phyloP scores from a whole-genome alignment of 176 grass and related monocot species.

The Bonia amplexicaulis region DNA sequence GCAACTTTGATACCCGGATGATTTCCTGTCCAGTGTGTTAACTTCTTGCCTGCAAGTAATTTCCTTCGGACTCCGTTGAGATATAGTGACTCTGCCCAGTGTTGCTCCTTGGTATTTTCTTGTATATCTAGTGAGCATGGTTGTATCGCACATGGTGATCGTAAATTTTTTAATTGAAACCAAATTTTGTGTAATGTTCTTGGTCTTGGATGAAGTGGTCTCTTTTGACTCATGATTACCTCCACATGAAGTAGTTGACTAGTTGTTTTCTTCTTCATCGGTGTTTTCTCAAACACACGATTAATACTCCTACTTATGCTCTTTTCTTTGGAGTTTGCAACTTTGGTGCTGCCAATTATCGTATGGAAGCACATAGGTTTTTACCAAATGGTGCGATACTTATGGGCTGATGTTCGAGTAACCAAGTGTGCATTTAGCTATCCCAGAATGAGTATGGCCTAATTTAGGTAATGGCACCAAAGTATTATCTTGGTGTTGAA shows the following conservation, averaged over 20 bases:
- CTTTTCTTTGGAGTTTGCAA: not conserved
- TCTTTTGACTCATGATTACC: not conserved
- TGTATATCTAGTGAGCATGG: not conserved
- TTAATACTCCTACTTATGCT: not conserved
- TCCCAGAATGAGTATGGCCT: not conserved
- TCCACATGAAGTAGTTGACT: not conserved
- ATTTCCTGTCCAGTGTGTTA: not conserved
- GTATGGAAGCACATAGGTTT: not conserved
- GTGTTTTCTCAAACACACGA: not conserved
- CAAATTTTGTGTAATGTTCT: not conserved
- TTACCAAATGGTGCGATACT: not conserved
- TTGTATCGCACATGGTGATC: not conserved
- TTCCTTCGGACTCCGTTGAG: not conserved
- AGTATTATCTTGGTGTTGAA: not conserved
- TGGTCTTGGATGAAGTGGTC: not conserved
- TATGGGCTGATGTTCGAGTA: not conserved
- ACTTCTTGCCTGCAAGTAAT: not conserved
- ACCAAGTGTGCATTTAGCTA: not conserved
- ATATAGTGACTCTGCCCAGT: not conserved
- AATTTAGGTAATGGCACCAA: not conserved
- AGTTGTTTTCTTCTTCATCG: not conserved
- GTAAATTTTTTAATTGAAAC: not conserved
- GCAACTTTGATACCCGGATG: not conserved
- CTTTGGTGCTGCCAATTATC: not conserved
- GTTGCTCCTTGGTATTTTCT: not conserved